Conservation (phyloP, 306 rosid species). For the Elaeagnus macrophylla region DNA sequence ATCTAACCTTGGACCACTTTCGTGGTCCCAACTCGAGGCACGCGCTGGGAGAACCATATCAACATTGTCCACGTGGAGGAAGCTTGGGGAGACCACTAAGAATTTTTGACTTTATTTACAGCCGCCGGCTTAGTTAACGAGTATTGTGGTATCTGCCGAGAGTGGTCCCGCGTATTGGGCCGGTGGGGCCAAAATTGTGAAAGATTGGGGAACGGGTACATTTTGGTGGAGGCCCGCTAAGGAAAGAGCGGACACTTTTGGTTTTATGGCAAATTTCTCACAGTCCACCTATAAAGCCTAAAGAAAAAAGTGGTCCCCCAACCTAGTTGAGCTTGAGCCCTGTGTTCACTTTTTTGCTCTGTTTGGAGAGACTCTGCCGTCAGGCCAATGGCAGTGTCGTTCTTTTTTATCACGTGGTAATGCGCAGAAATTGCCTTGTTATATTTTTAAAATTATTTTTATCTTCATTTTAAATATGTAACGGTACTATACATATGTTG, state of each 20-base stretch:
- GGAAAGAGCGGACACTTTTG: no score
- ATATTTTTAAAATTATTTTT: no score
- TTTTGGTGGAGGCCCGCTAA: no score
- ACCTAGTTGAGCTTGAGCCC: conserved; percentile 11
- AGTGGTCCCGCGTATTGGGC: conserved; percentile 18
- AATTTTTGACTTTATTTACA: conserved; percentile 39
- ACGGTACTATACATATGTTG: no score
- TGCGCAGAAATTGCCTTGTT: no score
- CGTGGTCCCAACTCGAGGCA: conserved; percentile 42
- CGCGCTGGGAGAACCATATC: conserved; percentile 26
- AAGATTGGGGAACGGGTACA: conserved; percentile 4
- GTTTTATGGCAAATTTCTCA: no score
- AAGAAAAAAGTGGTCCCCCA: no score
- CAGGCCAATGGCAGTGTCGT: conserved; percentile 8
- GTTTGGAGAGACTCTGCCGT: conserved; percentile 7
- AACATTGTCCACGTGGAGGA: conserved; percentile 26
- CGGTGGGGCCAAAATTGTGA: conserved; percentile 11
- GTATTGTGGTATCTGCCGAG: conserved; percentile 6
- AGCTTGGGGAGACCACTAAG: conserved; percentile 27
- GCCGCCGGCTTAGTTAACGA: conserved; percentile 68
- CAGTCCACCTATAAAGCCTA: no score
- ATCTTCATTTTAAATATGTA: no score
- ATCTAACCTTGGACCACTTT: conserved; percentile 38
- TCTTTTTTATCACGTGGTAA: not conserved
- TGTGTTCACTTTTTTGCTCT: no score